Evolutionary conservation across 2,329 filamentous ascomycete genomes (phyloP).

Genomic region (Fusarium xylarioides): DNA sequence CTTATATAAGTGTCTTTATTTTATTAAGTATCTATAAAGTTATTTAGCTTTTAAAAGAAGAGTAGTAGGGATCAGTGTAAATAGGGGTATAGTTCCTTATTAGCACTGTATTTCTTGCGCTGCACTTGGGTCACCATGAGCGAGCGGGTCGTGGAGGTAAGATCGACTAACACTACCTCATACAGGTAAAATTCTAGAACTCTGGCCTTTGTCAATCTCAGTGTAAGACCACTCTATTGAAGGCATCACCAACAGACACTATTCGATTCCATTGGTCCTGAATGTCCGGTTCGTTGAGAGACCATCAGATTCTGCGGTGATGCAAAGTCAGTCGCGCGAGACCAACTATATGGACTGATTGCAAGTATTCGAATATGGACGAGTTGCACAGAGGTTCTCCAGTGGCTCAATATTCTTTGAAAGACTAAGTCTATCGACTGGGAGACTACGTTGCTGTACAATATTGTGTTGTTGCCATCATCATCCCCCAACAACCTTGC

Average conservation of each 20-base stretch:
- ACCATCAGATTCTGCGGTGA: neutral
- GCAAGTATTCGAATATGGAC: constrained; percentile 15
- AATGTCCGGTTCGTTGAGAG: neutral
- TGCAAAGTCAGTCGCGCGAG: neutral
- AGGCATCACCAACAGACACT: constrained; percentile 11
- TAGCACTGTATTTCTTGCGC: neutral
- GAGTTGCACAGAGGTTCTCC: neutral
- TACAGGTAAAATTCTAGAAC: constrained; percentile 10
- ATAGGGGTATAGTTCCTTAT: neutral
- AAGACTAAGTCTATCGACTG: neutral
- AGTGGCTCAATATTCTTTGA: neutral
- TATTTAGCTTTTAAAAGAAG: too few species aligned
- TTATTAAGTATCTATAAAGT: too few species aligned
- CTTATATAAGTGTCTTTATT: too few species aligned
- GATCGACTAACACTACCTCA: neutral
- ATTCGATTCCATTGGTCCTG: neutral
- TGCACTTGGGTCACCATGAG: neutral
- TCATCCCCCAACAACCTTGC: neutral
- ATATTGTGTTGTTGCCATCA: constrained; percentile 15
- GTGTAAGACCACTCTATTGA: constrained; percentile 28
- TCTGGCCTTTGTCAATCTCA: neutral
- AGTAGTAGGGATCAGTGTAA: neutral
- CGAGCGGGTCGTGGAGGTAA: neutral
- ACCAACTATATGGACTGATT: neutral
- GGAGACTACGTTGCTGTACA: neutral